phyloP scores from a whole-genome alignment of 2,329 filamentous ascomycete species.

The Ophiostoma pallidulum region DNA sequence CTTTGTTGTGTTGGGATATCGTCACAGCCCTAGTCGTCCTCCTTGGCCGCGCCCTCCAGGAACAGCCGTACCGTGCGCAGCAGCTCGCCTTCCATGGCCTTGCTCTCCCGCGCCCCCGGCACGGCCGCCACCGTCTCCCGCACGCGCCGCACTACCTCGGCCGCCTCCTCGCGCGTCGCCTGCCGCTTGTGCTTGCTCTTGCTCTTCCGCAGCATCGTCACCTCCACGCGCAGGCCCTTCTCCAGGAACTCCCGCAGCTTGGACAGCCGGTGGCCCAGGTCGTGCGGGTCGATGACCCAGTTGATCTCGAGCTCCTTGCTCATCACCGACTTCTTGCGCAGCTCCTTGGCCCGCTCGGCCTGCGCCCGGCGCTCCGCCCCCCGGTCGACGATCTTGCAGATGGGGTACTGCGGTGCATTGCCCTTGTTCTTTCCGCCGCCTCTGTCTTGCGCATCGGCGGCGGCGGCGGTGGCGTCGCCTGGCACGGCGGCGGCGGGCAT shows the following conservation, averaged over 20 bases:
- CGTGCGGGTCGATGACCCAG: slow-evolving; percentile 73
- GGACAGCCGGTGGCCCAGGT: slow-evolving; percentile 62
- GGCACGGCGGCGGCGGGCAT: slow-evolving; percentile 26
- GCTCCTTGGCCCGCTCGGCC: slow-evolving; percentile 34
- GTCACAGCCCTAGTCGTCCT: neutral
- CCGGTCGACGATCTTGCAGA: slow-evolving; percentile 64
- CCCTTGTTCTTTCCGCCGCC: neutral
- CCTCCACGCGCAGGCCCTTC: slow-evolving; percentile 67
- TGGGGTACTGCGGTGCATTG: slow-evolving; percentile 32
- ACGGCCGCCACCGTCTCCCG: slow-evolving; percentile 25
- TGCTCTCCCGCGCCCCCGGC: slow-evolving; percentile 32
- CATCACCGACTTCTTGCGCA: slow-evolving; percentile 30
- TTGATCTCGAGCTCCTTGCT: slow-evolving; percentile 79
- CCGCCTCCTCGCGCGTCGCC: slow-evolving; percentile 52
- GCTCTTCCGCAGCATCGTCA: slow-evolving; percentile 60
- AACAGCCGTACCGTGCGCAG: slow-evolving; percentile 29
- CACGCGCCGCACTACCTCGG: slow-evolving; percentile 41
- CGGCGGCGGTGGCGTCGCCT: neutral
- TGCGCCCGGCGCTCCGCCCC: slow-evolving; percentile 34
- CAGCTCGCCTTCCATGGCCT: slow-evolving; percentile 33
- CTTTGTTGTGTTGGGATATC: too few species aligned
- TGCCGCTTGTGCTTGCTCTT: slow-evolving; percentile 47
- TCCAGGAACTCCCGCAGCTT: slow-evolving; percentile 59
- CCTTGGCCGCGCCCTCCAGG: slow-evolving; percentile 27
- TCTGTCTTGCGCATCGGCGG: slow-evolving; percentile 7